Evolutionary conservation across 345 rosid species (phyloP).

Genomic region (Gynandropsis gynandra): DNA sequence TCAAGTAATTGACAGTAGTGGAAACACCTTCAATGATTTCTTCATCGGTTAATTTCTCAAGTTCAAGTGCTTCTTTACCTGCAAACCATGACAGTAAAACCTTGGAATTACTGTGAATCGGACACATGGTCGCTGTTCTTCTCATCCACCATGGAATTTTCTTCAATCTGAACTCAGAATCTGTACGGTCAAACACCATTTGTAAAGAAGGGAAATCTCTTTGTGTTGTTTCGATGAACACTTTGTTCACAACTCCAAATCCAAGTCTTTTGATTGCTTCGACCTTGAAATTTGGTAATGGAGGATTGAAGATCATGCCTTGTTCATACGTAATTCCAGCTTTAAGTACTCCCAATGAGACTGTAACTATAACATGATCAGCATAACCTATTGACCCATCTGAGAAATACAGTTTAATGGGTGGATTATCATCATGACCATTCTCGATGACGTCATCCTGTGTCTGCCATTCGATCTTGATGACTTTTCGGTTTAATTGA

Average conservation of each 20-base stretch:
- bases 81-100: constrained; percentile 90
- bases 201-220: constrained; percentile 57
- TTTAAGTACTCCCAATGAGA: constrained; percentile 85
- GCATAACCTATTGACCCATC: constrained; percentile 87
- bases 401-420: constrained; percentile 70
- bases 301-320: constrained; percentile 70
- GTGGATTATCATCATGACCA: constrained; percentile 36
- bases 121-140: constrained; percentile 67
- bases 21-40: constrained; percentile 66
- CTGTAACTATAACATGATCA: constrained; percentile 88
- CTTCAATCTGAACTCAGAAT: constrained; percentile 42
- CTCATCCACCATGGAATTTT: constrained; percentile 96
- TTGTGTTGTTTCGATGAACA: constrained; percentile 44
- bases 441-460: constrained; percentile 28
- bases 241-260: constrained; percentile 87
- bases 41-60: constrained; percentile 59
- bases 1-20: constrained; percentile 50
- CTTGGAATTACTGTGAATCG: constrained; percentile 62
- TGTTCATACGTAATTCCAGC: constrained; percentile 42
- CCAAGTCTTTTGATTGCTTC: constrained; percentile 81
- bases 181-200: constrained; percentile 55
- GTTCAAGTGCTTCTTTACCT: constrained; percentile 89
- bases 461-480: constrained; percentile 68
- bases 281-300: constrained; percentile 63
- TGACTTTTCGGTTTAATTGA: constrained; percentile 56